These are phyloP conservation scores for Penicillium sp. DNA, from an alignment of 2,329 filamentous ascomycete genomes.

Conservation along the genomic window DNA sequence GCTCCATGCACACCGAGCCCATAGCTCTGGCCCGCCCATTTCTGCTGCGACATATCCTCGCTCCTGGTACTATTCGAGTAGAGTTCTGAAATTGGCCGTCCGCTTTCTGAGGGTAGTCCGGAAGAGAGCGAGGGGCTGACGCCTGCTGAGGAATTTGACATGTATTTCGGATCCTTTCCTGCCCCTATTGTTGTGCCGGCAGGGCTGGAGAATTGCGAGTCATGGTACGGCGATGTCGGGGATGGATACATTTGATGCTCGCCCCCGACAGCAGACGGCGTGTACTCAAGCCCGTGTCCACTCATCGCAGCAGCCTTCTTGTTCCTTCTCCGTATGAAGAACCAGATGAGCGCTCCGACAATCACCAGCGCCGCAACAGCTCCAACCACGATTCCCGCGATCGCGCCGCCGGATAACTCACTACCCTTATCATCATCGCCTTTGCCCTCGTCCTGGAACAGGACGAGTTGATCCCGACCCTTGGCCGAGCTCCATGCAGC, in stretches of 20 bases:
- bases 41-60: constrained; percentile 9
- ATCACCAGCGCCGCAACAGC: constrained; percentile 14
- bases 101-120: constrained; percentile 6
- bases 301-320: constrained; percentile 11
- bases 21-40: constrained; percentile 7
- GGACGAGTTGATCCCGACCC: constrained; percentile 3
- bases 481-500: not conserved
- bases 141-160: constrained; percentile 10
- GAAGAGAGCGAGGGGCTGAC: constrained; percentile 9
- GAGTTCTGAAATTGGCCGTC: constrained; percentile 8
- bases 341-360: constrained; percentile 11
- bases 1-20: constrained; percentile 13
- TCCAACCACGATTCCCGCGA: constrained; percentile 13
- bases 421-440: constrained; percentile 7
- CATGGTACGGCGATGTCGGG: constrained; percentile 7
- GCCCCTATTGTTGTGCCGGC: constrained; percentile 5
- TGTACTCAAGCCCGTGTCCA: constrained; percentile 4
- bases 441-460: constrained; percentile 8
- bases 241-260: constrained; percentile 8
- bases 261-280: constrained; percentile 8
- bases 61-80: constrained; percentile 6
- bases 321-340: constrained; percentile 9
- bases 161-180: constrained; percentile 10
- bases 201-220: constrained; percentile 11
- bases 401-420: constrained; percentile 11